Base-by-base conservation (phyloP, 495 filamentous ascomycete genomes). In the Neurospora africana region DNA sequence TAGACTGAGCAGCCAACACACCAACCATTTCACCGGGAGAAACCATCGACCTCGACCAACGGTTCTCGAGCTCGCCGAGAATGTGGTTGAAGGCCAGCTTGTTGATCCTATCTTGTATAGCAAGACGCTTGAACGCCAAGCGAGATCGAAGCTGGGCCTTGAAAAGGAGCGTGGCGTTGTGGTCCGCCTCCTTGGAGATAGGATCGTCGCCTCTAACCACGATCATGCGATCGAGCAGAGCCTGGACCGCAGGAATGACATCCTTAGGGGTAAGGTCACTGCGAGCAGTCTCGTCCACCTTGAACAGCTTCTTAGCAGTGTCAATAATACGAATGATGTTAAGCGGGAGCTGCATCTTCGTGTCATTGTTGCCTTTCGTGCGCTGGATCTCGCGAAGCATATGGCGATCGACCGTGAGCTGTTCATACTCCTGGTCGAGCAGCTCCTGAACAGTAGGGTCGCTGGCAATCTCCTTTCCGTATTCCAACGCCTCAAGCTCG, bases 11-110 rank as follows among this genome's bases (percentile, higher is more conserved):
- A 71, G 95, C 95, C 77, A 99, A 87, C 39, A 98, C 96, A 80
- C 95, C 95, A 70, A 98, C 96, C 95, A 99, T 99, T 81, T 99
- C 95, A 75, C 95, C 95, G 39, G 95, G 93, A 73, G 88, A 90
- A 41, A 96, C 95, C 71, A 88, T 85, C 61, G 96, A 88, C 76
- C 89, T 87, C 23, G 88, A 85, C 86, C 97, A 99, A 47, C 93
- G 88, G 76, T 84, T 91, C 83, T 98, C 93, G 43, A 98, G 85
- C 74, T 97, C 94, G 74, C 96, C 96, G 37, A 99, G 79, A 68
- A 98, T 90, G 79, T 97, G 92, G 69, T 95, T 91, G 78, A 99
- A 94, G 4, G 95, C 95, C 53, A 97, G 87, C 79, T 93, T 97
- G 83, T 93, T 96, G 74, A 98, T 84, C 27, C 89, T 90, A 75